Evolutionary conservation across 768 basidiomycete genomes (phyloP).

Genomic region (Rhodotorula kratochvilovae): DNA sequence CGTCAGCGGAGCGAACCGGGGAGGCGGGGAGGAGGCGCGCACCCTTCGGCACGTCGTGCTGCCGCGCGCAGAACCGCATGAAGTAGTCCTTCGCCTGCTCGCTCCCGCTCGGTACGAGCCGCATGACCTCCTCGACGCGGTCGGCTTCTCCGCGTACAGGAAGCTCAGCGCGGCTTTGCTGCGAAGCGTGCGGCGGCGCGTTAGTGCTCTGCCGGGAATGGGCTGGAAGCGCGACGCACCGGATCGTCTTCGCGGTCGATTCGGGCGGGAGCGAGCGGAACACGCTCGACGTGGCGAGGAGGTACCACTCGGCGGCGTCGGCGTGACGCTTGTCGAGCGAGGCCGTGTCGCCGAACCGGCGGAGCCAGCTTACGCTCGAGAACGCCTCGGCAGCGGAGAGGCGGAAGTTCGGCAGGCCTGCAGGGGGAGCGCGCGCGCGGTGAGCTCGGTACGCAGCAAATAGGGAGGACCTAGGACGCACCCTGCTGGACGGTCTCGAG

Average conservation of each 20-base stretch:
- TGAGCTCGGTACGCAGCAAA: too few relatives aligned
- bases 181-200: neutral
- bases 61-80: conserved; percentile 5
- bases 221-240: neutral
- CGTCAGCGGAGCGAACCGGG: fast-evolving
- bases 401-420: neutral
- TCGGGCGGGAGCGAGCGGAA: neutral
- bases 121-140: conserved; percentile 4
- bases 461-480: too few relatives aligned
- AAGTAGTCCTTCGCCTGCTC: conserved; percentile 18
- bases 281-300: neutral
- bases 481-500: neutral
- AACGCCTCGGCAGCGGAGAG: neutral
- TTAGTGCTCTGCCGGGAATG: too few relatives aligned
- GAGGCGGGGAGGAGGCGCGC: neutral
- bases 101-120: neutral
- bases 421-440: neutral
- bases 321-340: neutral
- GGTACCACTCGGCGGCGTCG: conserved; percentile 5
- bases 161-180: conserved; percentile 6
- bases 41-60: neutral
- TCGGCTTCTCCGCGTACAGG: neutral
- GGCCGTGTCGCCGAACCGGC: neutral
- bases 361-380: neutral
- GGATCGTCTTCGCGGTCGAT: neutral